Conservation (phyloP, 129 eudicot genomes). For the Helianthus annuus region DNA sequence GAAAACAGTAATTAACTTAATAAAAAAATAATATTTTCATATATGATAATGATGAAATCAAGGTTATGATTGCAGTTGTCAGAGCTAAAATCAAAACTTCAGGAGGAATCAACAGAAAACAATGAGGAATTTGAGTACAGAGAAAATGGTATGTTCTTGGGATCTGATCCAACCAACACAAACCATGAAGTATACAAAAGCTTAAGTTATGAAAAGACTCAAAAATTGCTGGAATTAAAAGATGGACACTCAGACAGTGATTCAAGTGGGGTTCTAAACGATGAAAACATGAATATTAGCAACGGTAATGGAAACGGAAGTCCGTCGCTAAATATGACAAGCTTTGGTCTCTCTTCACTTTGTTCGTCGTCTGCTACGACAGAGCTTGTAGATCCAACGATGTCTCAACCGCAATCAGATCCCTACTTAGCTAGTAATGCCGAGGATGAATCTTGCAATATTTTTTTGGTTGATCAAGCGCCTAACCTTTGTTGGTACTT, state of each 20-base stretch:
- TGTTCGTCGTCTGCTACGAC: constrained; percentile 32
- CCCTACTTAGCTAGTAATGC: constrained; percentile 33
- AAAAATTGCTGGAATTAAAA: constrained; percentile 29
- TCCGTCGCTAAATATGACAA: constrained; percentile 21
- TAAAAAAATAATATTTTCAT: too few species aligned
- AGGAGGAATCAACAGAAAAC: constrained; percentile 36
- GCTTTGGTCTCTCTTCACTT: constrained; percentile 23
- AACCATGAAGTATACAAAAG: constrained; percentile 31
- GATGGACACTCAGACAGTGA: constrained; percentile 54
- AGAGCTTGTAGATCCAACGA: constrained; percentile 30
- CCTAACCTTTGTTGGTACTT: constrained; percentile 58
- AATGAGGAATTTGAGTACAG: constrained; percentile 25
- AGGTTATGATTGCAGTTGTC: constrained; percentile 44
- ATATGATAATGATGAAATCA: background rate
- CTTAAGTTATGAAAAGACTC: constrained; percentile 32
- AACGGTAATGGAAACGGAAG: constrained; percentile 12
- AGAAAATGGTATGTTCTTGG: constrained; percentile 33
- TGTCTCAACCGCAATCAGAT: constrained; percentile 41
- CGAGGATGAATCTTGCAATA: constrained; percentile 53
- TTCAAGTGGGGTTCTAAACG: constrained; percentile 48
- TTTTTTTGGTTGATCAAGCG: constrained; percentile 66
- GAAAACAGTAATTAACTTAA: too few species aligned
- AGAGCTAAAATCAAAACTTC: constrained; percentile 59
- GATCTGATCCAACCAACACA: constrained; percentile 39
- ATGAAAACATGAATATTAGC: constrained; percentile 30